phyloP scores from a whole-genome alignment of 441 rosid species.

The Adansonia rubrostipa region DNA sequence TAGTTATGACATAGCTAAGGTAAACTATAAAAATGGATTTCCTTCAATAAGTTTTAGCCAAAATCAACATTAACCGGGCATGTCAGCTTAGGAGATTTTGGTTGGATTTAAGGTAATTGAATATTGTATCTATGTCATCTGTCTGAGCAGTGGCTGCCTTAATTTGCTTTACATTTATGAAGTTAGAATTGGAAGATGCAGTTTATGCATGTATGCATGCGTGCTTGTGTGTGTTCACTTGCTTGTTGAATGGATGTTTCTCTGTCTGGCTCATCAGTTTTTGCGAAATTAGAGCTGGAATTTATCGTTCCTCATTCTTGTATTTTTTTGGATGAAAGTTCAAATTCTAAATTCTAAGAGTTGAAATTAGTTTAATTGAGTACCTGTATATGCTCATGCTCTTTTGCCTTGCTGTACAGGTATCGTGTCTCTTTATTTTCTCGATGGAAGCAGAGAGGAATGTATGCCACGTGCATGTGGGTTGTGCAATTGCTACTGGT shows the following conservation, averaged over 20 bases:
- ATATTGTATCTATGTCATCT: not conserved
- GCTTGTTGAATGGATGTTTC: not conserved
- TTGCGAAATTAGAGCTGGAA: not conserved
- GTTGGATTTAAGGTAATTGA: not conserved
- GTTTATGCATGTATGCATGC: not conserved
- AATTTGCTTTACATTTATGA: not conserved
- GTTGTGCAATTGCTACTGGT: slow-evolving; percentile 86
- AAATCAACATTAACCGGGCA: slow-evolving; percentile 8
- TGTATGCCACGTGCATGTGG: slow-evolving; percentile 98
- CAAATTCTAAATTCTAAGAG: slow-evolving; percentile 23
- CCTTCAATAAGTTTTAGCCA: not conserved
- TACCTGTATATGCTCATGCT: slow-evolving; percentile 14
- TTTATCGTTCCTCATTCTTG: slow-evolving; percentile 12
- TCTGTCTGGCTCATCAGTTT: not conserved
- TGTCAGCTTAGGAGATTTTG: not conserved
- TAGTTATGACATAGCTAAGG: not conserved
- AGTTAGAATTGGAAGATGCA: not conserved
- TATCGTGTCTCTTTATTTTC: slow-evolving; percentile 82
- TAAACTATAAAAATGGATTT: slow-evolving; percentile 1
- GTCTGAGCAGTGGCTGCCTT: not conserved
- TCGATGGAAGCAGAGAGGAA: slow-evolving; percentile 98
- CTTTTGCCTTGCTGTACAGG: slow-evolving; percentile 52
- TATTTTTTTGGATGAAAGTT: slow-evolving; percentile 25
- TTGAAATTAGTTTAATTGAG: slow-evolving; percentile 13
- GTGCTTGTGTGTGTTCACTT: not conserved